Evolutionary conservation across 2,329 filamentous ascomycete species (phyloP).

Genomic region (Exophiala viscosa): DNA sequence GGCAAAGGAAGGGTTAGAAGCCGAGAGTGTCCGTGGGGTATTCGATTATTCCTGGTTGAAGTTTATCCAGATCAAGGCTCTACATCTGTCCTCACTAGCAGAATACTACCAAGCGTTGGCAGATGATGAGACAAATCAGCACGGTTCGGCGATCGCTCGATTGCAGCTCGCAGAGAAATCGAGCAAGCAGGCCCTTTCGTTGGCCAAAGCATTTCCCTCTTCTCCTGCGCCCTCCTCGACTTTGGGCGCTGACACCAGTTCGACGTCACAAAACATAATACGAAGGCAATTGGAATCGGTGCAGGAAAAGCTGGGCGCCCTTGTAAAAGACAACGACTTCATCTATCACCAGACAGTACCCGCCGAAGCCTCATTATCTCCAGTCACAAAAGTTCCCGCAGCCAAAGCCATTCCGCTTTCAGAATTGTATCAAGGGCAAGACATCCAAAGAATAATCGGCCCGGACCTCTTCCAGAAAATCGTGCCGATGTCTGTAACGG

Average conservation of each 20-base stretch:
- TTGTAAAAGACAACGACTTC: constrained; percentile 92
- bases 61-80: constrained; percentile 68
- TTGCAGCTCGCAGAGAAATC: constrained; percentile 75
- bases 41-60: constrained; percentile 93
- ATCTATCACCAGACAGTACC: constrained; percentile 95
- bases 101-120: constrained; percentile 92
- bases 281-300: constrained; percentile 77
- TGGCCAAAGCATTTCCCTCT: constrained; percentile 74
- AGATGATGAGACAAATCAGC: constrained; percentile 82
- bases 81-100: constrained; percentile 76
- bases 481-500: constrained; percentile 90
- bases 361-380: constrained; percentile 72
- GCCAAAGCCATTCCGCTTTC: constrained; percentile 96
- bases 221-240: constrained; percentile 79
- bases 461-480: constrained; percentile 97
- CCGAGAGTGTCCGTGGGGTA: constrained; percentile 83
- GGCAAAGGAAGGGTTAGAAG: constrained; percentile 82
- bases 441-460: constrained; percentile 94
- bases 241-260: constrained; percentile 72
- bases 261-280: constrained; percentile 71
- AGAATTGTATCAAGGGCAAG: constrained; percentile 93
- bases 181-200: constrained; percentile 72
- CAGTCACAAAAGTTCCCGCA: constrained; percentile 85
- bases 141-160: constrained; percentile 79
- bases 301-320: constrained; percentile 72